Conservation (phyloP, 768 basidiomycete species). For the Chlorophyllum brunneum region DNA sequence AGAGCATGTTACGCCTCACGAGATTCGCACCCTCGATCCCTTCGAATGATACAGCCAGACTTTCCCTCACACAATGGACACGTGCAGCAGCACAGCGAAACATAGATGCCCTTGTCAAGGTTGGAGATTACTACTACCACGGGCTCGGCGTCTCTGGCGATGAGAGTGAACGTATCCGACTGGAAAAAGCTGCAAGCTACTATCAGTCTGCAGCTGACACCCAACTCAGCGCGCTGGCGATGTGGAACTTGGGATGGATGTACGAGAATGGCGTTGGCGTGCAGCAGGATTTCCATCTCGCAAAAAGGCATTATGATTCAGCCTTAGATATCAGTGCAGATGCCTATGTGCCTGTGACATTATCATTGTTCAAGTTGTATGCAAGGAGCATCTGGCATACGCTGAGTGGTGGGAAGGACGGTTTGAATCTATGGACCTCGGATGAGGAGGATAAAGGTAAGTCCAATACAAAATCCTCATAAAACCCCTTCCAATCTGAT, state of each 20-base stretch:
- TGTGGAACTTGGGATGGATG: constrained; percentile 99
- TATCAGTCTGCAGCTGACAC: constrained; percentile 95
- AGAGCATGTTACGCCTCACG: constrained; percentile 63
- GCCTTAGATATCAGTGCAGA: constrained; percentile 85
- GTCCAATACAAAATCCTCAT: no score
- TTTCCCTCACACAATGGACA: constrained; percentile 91
- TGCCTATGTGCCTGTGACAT: constrained; percentile 81
- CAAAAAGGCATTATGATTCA: constrained; percentile 92
- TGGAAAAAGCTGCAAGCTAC: constrained; percentile 90
- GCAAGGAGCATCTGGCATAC: constrained; percentile 82
- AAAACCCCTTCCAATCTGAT: not conserved
- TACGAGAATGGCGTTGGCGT: constrained; percentile 96
- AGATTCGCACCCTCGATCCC: constrained; percentile 67
- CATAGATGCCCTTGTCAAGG: constrained; percentile 96
- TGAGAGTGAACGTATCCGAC: constrained; percentile 51
- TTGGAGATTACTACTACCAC: constrained; percentile 95
- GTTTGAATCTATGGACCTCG: constrained; percentile 61
- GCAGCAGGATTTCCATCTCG: constrained; percentile 92
- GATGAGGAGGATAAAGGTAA: constrained; percentile 47
- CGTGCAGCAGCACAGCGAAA: constrained; percentile 92
- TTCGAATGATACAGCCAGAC: constrained; percentile 76
- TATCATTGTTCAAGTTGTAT: constrained; percentile 83
- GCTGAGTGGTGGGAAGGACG: constrained; percentile 64
- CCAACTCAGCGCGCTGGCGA: constrained; percentile 87
- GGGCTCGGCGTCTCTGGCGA: constrained; percentile 78